Base-by-base conservation (phyloP, 108 stramenopile species). In the Tribonema minus region DNA sequence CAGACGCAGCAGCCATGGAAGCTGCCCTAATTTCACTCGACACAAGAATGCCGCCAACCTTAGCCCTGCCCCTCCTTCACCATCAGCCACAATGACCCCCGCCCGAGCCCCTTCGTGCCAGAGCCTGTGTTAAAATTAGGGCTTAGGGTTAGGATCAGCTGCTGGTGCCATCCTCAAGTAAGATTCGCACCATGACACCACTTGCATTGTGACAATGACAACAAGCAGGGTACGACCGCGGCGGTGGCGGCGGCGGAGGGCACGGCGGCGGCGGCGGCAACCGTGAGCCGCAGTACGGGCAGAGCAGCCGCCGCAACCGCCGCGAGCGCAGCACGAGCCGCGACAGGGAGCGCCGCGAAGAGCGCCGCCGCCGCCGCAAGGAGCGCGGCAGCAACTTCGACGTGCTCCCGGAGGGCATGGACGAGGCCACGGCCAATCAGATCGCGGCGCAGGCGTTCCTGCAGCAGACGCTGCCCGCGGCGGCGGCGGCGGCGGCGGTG, bases 321-420 rank as follows among this genome's bases (percentile, higher is more conserved):
- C 46, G 20, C 46, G 20, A 20, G 15, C 9, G 46, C 15, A 54
- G 46, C 46, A 54, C 46, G 9, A 54, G 46, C 46, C 15, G 15
- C n/a, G 77, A 81, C 29, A 77, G 67, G n/a, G 75, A 83, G 62
- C 27, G 66, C 32, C 81, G 81, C 66, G 81, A 83, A 74, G 31
- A 68, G 27, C 68, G 81, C 31, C 78, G 66, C 78, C 75, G 75
- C 12, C 38, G 81, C 25, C 37, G 82, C 26, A 81, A 73, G 31
- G 35, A 68, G 37, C 40, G 81, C 25, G 63, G 73, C 25, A 28
- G 38, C 20, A 76, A 70, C 75, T 70, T 76, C 37, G 74, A 76
- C 34, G 81, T 82, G 32, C 80, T 64, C 36, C 71, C 71, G 38
- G 79, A 80, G 37, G 70, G 80, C 59, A 65, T 71, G 34, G 79